Evolutionary conservation across 2,329 filamentous ascomycete genomes (phyloP).

Genomic region (Phoma sp.): DNA sequence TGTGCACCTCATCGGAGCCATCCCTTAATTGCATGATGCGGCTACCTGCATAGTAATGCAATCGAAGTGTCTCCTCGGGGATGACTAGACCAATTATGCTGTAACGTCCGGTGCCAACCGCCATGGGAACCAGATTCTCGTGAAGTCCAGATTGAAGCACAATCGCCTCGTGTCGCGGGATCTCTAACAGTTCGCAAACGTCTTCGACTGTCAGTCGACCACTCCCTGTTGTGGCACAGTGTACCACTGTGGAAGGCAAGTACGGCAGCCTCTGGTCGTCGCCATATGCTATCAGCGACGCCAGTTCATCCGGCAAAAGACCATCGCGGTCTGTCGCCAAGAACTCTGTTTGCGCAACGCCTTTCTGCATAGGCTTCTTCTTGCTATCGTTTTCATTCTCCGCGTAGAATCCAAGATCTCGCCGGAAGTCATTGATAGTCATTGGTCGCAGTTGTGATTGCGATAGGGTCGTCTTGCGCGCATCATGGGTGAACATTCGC

Average conservation of each 20-base stretch:
- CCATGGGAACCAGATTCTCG: constrained; percentile 48
- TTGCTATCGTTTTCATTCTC: constrained; percentile 16
- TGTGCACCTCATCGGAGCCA: constrained; percentile 37
- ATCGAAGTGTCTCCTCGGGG: constrained; percentile 54
- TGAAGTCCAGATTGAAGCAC: constrained; percentile 59
- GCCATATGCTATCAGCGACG: constrained; percentile 37
- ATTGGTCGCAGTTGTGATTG: constrained; percentile 24
- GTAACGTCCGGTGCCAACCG: constrained; percentile 65
- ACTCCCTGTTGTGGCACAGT: constrained; percentile 45
- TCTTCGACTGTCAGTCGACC: constrained; percentile 47
- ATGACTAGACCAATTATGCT: constrained; percentile 77
- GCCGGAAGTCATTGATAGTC: constrained; percentile 28
- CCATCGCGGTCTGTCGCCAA: constrained; percentile 19
- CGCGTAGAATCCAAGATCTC: constrained; percentile 23
- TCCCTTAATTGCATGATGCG: constrained; percentile 39
- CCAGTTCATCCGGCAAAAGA: constrained; percentile 32
- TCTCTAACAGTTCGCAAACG: constrained; percentile 47
- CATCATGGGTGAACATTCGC: constrained; percentile 21
- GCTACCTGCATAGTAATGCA: constrained; percentile 44
- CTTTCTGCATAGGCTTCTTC: constrained; percentile 11
- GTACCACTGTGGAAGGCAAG: constrained; percentile 39
- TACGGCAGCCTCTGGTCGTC: constrained; percentile 31
- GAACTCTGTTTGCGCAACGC: constrained; percentile 3
- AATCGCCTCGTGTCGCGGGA: constrained; percentile 48
- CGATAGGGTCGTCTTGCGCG: constrained; percentile 16